phyloP scores from a whole-genome alignment of 345 rosid species.

The Syzygium aqueum region DNA sequence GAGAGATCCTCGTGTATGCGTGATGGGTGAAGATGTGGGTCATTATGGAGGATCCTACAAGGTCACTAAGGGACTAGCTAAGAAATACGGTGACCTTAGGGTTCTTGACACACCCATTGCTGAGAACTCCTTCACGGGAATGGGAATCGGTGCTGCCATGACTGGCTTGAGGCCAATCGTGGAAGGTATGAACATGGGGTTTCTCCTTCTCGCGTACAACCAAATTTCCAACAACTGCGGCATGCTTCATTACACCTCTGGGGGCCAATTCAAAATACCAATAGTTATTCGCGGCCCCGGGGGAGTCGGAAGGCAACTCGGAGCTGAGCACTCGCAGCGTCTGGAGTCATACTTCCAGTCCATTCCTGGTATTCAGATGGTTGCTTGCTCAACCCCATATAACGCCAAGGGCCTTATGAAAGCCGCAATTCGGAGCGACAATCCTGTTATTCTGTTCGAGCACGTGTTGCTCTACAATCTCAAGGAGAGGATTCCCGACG shows the following conservation, averaged over 20 bases:
- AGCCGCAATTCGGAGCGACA: constrained; percentile 95
- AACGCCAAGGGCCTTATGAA: constrained; percentile 99
- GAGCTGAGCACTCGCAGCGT: constrained; percentile 96
- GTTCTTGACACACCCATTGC: constrained; percentile 96
- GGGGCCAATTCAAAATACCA: constrained; percentile 91
- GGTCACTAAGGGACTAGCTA: constrained; percentile 75
- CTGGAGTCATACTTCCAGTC: constrained; percentile 97
- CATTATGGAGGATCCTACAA: constrained; percentile 97
- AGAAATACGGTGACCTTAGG: constrained; percentile 77
- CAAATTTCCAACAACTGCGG: constrained; percentile 99
- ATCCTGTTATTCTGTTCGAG: constrained; percentile 92
- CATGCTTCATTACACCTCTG: constrained; percentile 98
- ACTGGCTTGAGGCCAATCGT: constrained; percentile 82
- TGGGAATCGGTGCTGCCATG: constrained; percentile 97
- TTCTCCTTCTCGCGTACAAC: constrained; percentile 92
- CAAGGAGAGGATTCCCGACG: constrained; percentile 90
- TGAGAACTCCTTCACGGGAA: constrained; percentile 93
- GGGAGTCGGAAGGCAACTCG: constrained; percentile 94
- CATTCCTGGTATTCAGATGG: constrained; percentile 98
- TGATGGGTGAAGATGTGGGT: constrained; percentile 98
- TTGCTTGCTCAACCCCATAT: constrained; percentile 95
- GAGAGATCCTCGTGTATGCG: constrained; percentile 72
- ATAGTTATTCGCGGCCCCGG: constrained; percentile 98
- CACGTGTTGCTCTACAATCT: constrained; percentile 97
- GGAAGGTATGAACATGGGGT: constrained; percentile 99